These are phyloP conservation scores for Malus fusca DNA, from an alignment of 306 rosid genomes.

Conservation along the genomic window DNA sequence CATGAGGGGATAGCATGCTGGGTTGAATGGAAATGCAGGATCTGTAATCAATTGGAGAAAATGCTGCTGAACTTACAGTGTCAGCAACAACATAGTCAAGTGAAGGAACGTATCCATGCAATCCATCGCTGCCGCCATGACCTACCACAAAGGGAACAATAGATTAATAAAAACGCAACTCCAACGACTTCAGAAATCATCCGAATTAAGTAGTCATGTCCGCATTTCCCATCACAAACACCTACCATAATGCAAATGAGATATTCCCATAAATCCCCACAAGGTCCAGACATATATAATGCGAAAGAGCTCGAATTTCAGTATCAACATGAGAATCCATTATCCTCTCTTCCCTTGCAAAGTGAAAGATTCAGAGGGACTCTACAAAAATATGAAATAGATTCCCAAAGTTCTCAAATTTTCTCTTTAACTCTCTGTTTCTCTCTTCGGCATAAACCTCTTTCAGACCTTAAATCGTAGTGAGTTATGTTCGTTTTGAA, in stretches of 20 bases:
- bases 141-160: constrained; percentile 40
- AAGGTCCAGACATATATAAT: background rate
- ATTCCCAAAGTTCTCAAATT: background rate
- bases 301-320: background rate
- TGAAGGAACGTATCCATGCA: constrained; percentile 97
- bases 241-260: background rate
- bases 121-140: constrained; percentile 99
- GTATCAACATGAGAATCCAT: background rate
- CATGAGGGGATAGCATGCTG: background rate
- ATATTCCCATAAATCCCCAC: background rate
- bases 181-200: background rate
- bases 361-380: background rate
- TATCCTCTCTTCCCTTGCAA: background rate
- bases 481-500: background rate
- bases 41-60: background rate
- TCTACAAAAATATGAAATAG: background rate
- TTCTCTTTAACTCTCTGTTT: background rate
- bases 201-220: background rate
- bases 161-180: background rate
- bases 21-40: background rate
- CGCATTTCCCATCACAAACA: background rate
- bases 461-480: no score
- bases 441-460: background rate
- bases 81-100: constrained; percentile 96
- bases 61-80: constrained; percentile 47